Percentiles rank a stretch among this genome's conserved stretches.
Evolutionary conservation across 305 asterid species (phyloP).

Genomic region (Petunia hybrid): DNA sequence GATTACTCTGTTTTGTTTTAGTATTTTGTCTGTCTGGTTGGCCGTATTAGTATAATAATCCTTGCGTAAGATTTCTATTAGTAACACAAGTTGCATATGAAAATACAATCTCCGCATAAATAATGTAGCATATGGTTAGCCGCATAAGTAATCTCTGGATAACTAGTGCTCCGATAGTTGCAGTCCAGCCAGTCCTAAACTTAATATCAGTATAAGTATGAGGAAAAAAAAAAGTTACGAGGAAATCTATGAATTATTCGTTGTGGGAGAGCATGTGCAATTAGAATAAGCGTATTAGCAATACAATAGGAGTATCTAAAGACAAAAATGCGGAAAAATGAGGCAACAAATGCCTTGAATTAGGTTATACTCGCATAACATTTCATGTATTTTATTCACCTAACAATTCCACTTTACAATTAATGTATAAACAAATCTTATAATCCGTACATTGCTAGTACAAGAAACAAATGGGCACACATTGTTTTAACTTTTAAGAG

Average conservation of each 20-base stretch:
- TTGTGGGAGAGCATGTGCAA: neutral
- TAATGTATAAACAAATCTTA: neutral
- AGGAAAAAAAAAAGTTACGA: neutral
- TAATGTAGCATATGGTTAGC: neutral
- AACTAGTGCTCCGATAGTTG: neutral
- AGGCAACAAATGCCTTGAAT: neutral
- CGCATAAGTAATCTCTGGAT: neutral
- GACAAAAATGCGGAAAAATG: neutral
- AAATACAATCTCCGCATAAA: neutral
- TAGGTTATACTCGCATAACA: neutral
- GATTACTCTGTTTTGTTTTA: neutral
- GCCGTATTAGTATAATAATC: neutral
- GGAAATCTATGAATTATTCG: neutral
- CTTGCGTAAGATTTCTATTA: neutral
- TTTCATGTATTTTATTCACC: neutral
- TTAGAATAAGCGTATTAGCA: neutral
- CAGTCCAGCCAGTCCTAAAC: neutral
- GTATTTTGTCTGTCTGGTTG: neutral
- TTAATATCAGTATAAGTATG: neutral
- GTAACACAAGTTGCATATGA: neutral
- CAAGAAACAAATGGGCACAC: neutral
- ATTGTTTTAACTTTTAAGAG: neutral
- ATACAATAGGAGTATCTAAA: neutral
- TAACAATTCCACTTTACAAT: neutral
- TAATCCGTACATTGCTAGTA: neutral